These are phyloP conservation scores for Silene uniflora DNA, from an alignment of 148 eudicot genomes.

Conservation along the genomic window DNA sequence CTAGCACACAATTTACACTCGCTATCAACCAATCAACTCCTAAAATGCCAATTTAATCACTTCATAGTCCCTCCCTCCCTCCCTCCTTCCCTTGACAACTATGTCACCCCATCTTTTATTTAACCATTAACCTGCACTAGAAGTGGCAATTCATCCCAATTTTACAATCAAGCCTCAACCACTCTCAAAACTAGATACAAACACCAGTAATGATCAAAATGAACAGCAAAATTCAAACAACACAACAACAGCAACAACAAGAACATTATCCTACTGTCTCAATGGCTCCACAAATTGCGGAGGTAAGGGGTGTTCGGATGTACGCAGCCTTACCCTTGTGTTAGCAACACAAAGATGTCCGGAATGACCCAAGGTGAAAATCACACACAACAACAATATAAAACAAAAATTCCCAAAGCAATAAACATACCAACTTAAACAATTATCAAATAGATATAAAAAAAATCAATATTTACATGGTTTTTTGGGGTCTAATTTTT, in stretches of 20 bases:
- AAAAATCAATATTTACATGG: constrained; percentile 21
- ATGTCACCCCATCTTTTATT: too few species aligned
- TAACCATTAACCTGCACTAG: too few species aligned
- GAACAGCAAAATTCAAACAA: too few species aligned
- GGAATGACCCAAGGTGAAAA: too few species aligned
- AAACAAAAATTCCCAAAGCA: constrained; percentile 4
- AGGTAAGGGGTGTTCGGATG: too few species aligned
- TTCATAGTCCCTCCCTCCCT: background rate
- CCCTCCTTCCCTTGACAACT: too few species aligned
- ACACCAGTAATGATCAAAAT: too few species aligned
- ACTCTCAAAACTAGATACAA: background rate
- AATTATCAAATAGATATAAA: background rate
- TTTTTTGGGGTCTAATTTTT: constrained; percentile 17
- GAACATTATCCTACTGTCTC: too few species aligned
- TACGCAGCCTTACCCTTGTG: too few species aligned
- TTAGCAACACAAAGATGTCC: too few species aligned
- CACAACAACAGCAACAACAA: too few species aligned
- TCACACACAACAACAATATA: background rate
- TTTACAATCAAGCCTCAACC: background rate
- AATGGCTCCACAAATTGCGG: too few species aligned
- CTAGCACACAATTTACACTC: background rate
- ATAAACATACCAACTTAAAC: background rate
- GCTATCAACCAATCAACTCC: background rate
- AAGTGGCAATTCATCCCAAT: background rate
- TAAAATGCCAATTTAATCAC: background rate